Evolutionary conservation across 2,329 filamentous ascomycete genomes (phyloP).

Genomic region (Cladosporium sp.): DNA sequence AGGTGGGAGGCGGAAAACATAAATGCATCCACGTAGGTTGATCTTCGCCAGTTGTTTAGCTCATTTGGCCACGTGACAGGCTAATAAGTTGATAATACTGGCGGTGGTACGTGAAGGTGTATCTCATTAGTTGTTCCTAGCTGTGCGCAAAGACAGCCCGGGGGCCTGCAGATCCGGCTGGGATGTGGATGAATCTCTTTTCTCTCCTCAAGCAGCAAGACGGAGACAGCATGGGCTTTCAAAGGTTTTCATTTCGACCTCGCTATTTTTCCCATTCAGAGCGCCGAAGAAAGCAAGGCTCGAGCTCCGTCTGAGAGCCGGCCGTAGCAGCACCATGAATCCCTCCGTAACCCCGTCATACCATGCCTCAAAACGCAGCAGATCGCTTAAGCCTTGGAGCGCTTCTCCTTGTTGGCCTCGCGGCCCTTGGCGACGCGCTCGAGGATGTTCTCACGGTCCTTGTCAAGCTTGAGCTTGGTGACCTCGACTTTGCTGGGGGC

Average conservation of each 20-base stretch:
- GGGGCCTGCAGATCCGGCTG: no score
- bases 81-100: slow-evolving; percentile 82
- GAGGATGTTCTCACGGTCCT: slow-evolving; percentile 84
- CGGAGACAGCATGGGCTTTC: slow-evolving; percentile 9
- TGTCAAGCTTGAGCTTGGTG: slow-evolving; percentile 98
- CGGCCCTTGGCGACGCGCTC: slow-evolving; percentile 77
- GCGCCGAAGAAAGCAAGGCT: slow-evolving; percentile 12
- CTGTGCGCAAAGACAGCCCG: no score
- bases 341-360: slow-evolving; percentile 8
- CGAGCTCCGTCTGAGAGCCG: slow-evolving; percentile 8
- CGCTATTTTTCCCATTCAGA: slow-evolving; percentile 10
- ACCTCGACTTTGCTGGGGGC: slow-evolving; percentile 96
- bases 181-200: background rate
- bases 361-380: slow-evolving; percentile 9
- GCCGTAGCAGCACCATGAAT: slow-evolving; percentile 8
- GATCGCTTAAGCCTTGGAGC: slow-evolving; percentile 20
- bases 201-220: slow-evolving; percentile 2
- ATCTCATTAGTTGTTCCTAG: no score
- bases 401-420: slow-evolving; percentile 61
- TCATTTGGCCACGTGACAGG: slow-evolving; percentile 64
- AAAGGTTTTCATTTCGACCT: slow-evolving; percentile 12
- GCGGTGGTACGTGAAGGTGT: slow-evolving; percentile 44
- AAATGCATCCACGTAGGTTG: slow-evolving; percentile 38
- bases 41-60: slow-evolving; percentile 94
- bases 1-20: slow-evolving; percentile 55